A percentile compares a stretch with the other conserved stretches of the same genome.
Conservation (phyloP, 1,284 basidiomycete genomes). For the Prillingera fragicola region DNA sequence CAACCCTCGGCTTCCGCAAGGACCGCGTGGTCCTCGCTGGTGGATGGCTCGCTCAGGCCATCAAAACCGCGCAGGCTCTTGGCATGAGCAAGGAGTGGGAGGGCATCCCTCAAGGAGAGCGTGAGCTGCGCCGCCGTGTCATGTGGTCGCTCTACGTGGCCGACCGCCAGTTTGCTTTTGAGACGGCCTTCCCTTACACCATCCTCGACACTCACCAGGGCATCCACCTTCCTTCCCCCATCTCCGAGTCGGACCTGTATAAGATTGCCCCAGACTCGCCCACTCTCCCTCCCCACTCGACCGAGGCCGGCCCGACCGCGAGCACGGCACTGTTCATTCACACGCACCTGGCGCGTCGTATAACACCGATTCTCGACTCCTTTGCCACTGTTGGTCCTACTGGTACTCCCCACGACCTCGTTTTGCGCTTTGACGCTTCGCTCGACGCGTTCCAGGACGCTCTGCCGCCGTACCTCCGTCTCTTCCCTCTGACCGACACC, state of each 20-base stretch:
- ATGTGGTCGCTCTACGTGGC: conserved; percentile 43
- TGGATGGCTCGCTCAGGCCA: conserved; percentile 36
- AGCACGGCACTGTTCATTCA: conserved; percentile 40
- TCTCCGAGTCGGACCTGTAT: conserved; percentile 40
- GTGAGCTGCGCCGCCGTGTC: conserved; percentile 39
- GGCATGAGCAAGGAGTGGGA: conserved; percentile 44
- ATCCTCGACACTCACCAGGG: conserved; percentile 40
- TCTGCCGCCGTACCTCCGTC: conserved; percentile 37
- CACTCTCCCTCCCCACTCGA: conserved; percentile 30
- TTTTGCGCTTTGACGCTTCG: conserved; percentile 35
- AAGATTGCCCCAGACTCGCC: conserved; percentile 25
- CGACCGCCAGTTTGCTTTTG: conserved; percentile 39
- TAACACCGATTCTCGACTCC: conserved; percentile 39
- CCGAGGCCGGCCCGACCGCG: conserved; percentile 32
- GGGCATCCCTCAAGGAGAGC: conserved; percentile 35
- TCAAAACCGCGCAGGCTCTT: conserved; percentile 40
- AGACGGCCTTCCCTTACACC: conserved; percentile 41
- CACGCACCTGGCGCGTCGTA: conserved; percentile 36
- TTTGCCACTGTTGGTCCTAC: conserved; percentile 34
- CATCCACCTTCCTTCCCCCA: conserved; percentile 37
- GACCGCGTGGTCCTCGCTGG: conserved; percentile 30
- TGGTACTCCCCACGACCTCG: conserved; percentile 32
- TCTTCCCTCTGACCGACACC: conserved; percentile 40
- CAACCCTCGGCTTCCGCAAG: conserved; percentile 25
- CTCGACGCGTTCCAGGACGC: conserved; percentile 40